Base-by-base conservation (phyloP, 139 green algal species). In the Chlamydomonas incerta region DNA sequence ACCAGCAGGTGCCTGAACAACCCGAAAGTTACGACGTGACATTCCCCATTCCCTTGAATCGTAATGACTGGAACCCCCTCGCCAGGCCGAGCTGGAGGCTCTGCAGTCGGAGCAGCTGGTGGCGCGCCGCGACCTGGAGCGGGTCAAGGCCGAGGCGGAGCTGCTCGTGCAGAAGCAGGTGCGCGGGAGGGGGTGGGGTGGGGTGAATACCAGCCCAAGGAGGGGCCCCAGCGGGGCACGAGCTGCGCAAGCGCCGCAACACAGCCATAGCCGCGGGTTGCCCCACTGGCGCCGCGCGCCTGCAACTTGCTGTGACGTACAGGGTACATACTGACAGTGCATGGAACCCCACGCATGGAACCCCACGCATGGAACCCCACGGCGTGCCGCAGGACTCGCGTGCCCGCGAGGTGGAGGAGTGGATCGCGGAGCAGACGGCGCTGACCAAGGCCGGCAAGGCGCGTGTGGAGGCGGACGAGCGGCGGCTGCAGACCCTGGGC, bases 331-430 rank as follows among this genome's bases (percentile, higher is more conserved):
- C n/a, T n/a, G n/a, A n/a, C n/a, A n/a, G n/a, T n/a, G n/a, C n/a
- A n/a, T n/a, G n/a, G n/a, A n/a, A n/a, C n/a, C n/a, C n/a, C n/a
- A n/a, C n/a, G n/a, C n/a, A n/a, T n/a, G n/a, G n/a, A n/a, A n/a
- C n/a, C n/a, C 9, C 52, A 58, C 52, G 52, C 52, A 58, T 58
- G 52, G 13, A 13, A 23, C 13, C 15, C 52, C 52, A 58, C 13
- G 52, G 13, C 52, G 13, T 58, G 13, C 13, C 52, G 50, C 80
- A 86, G 80, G 68, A 68, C 29, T 2, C 34, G 2, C 80, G 80
- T 2, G 68, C 80, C n/a, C 55, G 57, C 33, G 68, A 86, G 80
- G 34, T 86, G 52, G 80, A 86, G 80, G 80, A 79, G 68, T 86
- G 80, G 80, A 41, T 79, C 6, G 80, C 80, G 5, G 68, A 74